These are phyloP conservation scores for Barnettozyma californica DNA, from an alignment of 805 yeast species.

Conservation along the genomic window DNA sequence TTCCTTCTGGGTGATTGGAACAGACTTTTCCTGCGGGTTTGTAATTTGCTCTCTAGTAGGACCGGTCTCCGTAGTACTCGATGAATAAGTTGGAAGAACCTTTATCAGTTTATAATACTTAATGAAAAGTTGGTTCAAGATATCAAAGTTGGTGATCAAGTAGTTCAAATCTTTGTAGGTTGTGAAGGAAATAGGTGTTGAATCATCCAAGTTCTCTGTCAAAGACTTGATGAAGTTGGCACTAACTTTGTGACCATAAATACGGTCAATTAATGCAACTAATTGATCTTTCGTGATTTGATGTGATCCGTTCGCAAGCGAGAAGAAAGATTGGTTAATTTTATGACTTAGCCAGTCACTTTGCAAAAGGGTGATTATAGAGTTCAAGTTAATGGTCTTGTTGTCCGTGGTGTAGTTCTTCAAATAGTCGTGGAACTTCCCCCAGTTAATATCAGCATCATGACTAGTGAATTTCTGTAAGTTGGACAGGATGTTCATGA, in stretches of 20 bases:
- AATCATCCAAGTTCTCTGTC: constrained; percentile 25
- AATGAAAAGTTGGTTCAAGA: constrained; percentile 33
- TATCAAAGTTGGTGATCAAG: constrained; percentile 35
- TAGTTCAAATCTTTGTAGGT: constrained; percentile 35
- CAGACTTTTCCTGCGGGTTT: constrained; percentile 21
- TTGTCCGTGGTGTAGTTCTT: constrained; percentile 19
- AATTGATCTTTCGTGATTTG: constrained; percentile 34
- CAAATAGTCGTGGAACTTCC: constrained; percentile 20
- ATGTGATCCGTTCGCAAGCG: constrained; percentile 26
- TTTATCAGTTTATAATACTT: constrained; percentile 25
- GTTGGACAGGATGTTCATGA: constrained; percentile 29
- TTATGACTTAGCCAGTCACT: constrained; percentile 35
- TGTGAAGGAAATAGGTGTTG: constrained; percentile 29
- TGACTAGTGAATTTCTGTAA: constrained; percentile 29
- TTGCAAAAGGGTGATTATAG: constrained; percentile 36
- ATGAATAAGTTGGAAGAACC: constrained; percentile 9
- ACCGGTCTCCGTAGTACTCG: constrained; percentile 2
- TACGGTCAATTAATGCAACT: constrained; percentile 27
- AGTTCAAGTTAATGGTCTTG: constrained; percentile 31
- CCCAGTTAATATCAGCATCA: constrained; percentile 33
- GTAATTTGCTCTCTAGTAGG: constrained; percentile 11
- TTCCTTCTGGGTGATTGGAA: constrained; percentile 32
- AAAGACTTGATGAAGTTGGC: constrained; percentile 29
- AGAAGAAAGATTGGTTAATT: constrained; percentile 28
- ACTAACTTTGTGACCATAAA: constrained; percentile 36